phyloP scores from a whole-genome alignment of 2,329 filamentous ascomycete species.

The Penicillium sp. region DNA sequence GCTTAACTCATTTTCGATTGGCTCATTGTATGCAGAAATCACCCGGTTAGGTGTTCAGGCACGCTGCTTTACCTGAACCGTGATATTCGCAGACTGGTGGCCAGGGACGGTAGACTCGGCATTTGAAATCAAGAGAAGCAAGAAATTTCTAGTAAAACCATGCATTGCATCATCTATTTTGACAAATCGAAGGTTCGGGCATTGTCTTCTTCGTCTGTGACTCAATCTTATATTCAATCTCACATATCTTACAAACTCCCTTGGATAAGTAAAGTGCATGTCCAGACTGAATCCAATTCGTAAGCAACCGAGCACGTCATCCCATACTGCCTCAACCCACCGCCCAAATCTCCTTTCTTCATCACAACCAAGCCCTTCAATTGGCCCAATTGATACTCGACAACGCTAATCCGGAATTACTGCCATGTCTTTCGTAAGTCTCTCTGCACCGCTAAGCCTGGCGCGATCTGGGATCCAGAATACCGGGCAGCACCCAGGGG shows the following conservation, averaged over 20 bases:
- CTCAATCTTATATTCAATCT: too few species aligned
- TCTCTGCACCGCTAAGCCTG: not conserved
- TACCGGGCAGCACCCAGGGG: not conserved
- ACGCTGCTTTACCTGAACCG: too few species aligned
- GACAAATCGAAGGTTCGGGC: not conserved
- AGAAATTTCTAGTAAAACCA: not conserved
- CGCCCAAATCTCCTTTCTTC: conserved; percentile 19
- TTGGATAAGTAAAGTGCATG: not conserved
- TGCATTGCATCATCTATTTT: not conserved
- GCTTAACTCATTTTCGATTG: too few species aligned
- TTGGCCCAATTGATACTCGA: conserved; percentile 6
- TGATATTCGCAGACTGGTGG: too few species aligned
- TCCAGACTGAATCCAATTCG: conserved; percentile 25
- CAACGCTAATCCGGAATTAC: conserved; percentile 4
- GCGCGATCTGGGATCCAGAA: not conserved
- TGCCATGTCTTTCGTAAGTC: conserved; percentile 22
- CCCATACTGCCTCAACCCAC: conserved; percentile 16
- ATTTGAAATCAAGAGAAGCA: conserved; percentile 3
- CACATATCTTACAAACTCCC: not conserved
- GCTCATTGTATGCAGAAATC: too few species aligned
- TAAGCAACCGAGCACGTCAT: conserved; percentile 39
- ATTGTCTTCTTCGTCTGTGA: not conserved
- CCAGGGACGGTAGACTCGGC: not conserved
- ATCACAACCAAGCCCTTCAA: conserved; percentile 13
- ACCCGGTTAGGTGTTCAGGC: too few species aligned